These are phyloP conservation scores for Melampsora abietis-canadensis DNA, from an alignment of 1,284 basidiomycete genomes.

Conservation along the genomic window DNA sequence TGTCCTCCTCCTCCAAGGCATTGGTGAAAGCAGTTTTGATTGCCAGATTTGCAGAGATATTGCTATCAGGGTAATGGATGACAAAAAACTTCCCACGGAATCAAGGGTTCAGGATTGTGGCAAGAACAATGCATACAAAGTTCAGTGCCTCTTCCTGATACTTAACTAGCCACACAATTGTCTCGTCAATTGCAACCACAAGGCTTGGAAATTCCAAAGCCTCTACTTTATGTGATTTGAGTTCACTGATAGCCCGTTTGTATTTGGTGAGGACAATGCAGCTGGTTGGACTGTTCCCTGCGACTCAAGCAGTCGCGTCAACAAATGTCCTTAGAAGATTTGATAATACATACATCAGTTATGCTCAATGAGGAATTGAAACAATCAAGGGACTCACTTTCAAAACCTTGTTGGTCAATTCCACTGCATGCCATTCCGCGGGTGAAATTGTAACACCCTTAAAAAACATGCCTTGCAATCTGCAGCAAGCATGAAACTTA, in stretches of 20 bases:
- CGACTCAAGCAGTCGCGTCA: not conserved
- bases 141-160: slow-evolving; percentile 5
- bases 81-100: slow-evolving; percentile 3
- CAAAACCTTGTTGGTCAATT: not conserved
- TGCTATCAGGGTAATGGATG: no score
- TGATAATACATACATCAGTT: no score
- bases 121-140: slow-evolving; percentile 8
- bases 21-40: no score
- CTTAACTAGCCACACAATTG: not conserved
- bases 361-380: no score
- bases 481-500: not conserved
- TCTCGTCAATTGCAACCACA: not conserved
- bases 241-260: not conserved
- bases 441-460: not conserved
- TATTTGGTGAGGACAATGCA: slow-evolving; percentile 1
- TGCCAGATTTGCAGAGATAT: no score
- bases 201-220: not conserved
- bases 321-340: not conserved
- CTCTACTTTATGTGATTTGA: not conserved
- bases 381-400: no score
- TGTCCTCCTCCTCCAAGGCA: no score
- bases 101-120: not conserved
- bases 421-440: slow-evolving; percentile 3
- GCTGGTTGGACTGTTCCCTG: slow-evolving; percentile 10
- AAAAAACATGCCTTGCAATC: not conserved